A percentile compares a stretch with the other conserved stretches of the same genome.
These are phyloP conservation scores for Apiotrichum laibachii DNA, from an alignment of 1,284 basidiomycete species.

Conservation along the genomic window DNA sequence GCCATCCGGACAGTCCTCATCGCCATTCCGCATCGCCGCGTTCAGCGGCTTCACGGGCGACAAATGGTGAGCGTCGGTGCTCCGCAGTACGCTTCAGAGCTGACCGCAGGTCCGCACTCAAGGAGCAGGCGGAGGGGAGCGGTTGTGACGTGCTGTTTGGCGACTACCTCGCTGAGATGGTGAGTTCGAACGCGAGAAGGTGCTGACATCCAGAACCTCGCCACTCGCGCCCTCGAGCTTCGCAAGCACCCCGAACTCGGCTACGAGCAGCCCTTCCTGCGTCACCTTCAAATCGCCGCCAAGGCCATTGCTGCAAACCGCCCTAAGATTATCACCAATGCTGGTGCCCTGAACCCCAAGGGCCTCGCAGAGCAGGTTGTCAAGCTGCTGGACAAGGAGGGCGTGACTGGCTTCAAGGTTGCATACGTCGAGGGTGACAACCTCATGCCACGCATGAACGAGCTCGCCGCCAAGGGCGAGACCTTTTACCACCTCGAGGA, in stretches of 20 bases:
- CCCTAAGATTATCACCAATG: slow-evolving; percentile 25
- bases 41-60: slow-evolving; percentile 18
- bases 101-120: slow-evolving; percentile 12
- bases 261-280: slow-evolving; percentile 24
- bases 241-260: slow-evolving; percentile 18
- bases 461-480: slow-evolving; percentile 14
- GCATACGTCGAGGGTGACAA: slow-evolving; percentile 23
- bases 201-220: slow-evolving; percentile 19
- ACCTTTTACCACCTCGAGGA: slow-evolving; percentile 21
- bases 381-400: slow-evolving; percentile 9
- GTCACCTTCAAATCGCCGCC: slow-evolving; percentile 18
- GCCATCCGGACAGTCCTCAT: neutral
- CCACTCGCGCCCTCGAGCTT: slow-evolving; percentile 21
- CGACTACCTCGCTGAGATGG: slow-evolving; percentile 25
- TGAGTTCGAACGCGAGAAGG: neutral
- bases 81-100: neutral
- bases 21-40: slow-evolving; percentile 20
- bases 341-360: slow-evolving; percentile 25
- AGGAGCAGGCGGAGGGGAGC: slow-evolving; percentile 12
- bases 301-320: slow-evolving; percentile 16
- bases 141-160: slow-evolving; percentile 20
- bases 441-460: slow-evolving; percentile 11
- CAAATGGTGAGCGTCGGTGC: neutral
- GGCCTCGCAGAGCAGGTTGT: slow-evolving; percentile 17
- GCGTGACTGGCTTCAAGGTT: slow-evolving; percentile 7